Base-by-base conservation (phyloP, 1,284 basidiomycete genomes). In the Trichosporon sp. region DNA sequence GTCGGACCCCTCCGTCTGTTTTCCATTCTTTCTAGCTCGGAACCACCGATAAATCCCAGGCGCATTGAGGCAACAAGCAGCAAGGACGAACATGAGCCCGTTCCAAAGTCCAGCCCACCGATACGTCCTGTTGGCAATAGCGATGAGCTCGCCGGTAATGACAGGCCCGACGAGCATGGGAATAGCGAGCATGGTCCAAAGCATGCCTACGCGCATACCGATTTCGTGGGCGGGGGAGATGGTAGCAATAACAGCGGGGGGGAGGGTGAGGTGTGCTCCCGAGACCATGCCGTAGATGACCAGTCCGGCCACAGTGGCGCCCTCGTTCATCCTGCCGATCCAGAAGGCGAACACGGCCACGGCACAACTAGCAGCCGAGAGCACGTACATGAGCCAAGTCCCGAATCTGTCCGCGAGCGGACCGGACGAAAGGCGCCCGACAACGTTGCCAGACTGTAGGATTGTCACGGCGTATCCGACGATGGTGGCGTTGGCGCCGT, bases 171-270 rank as follows among this genome's bases (percentile, higher is more conserved):
- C 70, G 14, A 79, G 68, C 19, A 71, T 60, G 0, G 75, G 70
- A 4, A 77, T 36, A 1, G 70, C 66, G 10, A 71, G 70, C 14
- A 74, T 59, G 4, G 68, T 69, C 76, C 77, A 77, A 8, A 65
- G 64, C 75, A 79, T 75, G 16, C 78, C 77, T 29, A 80, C 61
- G 7, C 78, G 62, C 67, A 77, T 72, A 0, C 78, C 78, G 58
- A 77, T 73, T 61, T 80, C 77, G 36, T 70, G 66, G 1, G 71
- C 71, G 0, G 77, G 78, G 8, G 69, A 73, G 59, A 80, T 74
- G 1, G 71, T 63, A 0, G 73, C 77, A 14, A 71, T 73, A 23
- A 70, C 69, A n/a, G 78, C 76, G 4, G 76, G 71, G 4, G 76
- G 71, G 19, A 79, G 66, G 2, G 75, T 70, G n/a, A 78, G 71